A percentile compares a stretch with the other conserved stretches of the same genome.
phyloP scores from a whole-genome alignment of 306 rosid genomes.

The Lupinus albus region DNA sequence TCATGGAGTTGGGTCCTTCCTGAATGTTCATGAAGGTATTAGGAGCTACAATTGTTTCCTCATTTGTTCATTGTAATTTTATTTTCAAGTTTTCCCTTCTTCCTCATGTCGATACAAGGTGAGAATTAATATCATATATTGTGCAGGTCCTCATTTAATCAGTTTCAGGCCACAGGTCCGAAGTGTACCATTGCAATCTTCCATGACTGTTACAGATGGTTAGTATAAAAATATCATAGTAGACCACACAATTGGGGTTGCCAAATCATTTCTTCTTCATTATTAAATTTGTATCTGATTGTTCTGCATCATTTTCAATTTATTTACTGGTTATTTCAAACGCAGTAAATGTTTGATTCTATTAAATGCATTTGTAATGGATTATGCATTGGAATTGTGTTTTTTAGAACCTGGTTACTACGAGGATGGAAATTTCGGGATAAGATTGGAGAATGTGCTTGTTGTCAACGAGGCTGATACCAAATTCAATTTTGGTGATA shows the following conservation, averaged over 20 bases:
- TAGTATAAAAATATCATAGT: slow-evolving; percentile 41
- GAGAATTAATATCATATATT: slow-evolving; percentile 23
- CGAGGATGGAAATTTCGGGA: slow-evolving; percentile 90
- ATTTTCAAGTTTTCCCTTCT: slow-evolving; percentile 9
- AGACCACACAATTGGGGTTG: slow-evolving; percentile 4
- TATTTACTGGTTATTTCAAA: slow-evolving; percentile 29
- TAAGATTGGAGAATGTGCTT: slow-evolving; percentile 98
- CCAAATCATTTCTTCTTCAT: slow-evolving; percentile 11
- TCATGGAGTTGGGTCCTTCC: slow-evolving; percentile 97
- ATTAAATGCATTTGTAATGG: not conserved
- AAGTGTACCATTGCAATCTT: slow-evolving; percentile 84
- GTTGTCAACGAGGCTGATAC: slow-evolving; percentile 78
- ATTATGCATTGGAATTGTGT: slow-evolving; percentile 27
- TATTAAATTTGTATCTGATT: slow-evolving; percentile 16
- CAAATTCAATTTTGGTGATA: slow-evolving; percentile 83
- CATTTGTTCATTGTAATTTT: slow-evolving; percentile 33
- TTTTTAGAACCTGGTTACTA: slow-evolving; percentile 94
- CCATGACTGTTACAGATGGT: slow-evolving; percentile 99
- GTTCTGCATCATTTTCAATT: slow-evolving; percentile 20
- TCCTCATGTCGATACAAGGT: not conserved
- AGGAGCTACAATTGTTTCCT: slow-evolving; percentile 26
- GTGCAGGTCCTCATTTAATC: slow-evolving; percentile 91
- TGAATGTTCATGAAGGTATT: slow-evolving; percentile 95
- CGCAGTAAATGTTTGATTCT: not conserved
- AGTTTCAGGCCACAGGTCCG: slow-evolving; percentile 91